Percentiles rank a stretch among this genome's conserved stretches.
Conservation (phyloP, 768 basidiomycete genomes). For the Boletus subcaerulescens region DNA sequence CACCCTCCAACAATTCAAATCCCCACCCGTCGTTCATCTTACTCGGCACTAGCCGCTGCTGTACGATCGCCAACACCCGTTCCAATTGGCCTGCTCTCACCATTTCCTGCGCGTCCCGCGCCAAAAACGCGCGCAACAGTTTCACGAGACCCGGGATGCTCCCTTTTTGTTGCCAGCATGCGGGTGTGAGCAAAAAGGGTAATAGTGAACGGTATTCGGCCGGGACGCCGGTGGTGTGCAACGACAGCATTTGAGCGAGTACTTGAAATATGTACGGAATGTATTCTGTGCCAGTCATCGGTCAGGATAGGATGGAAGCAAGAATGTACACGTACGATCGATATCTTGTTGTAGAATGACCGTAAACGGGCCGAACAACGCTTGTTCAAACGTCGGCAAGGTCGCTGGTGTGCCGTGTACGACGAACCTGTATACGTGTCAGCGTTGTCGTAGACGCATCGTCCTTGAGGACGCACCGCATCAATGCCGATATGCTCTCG, state of each 20-base stretch:
- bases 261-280: conserved; percentile 98
- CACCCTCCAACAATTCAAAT: conserved; percentile 80
- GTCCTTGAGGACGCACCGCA: conserved; percentile 55
- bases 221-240: conserved; percentile 67
- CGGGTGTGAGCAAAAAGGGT: conserved; percentile 78
- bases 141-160: conserved; percentile 92
- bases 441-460: conserved; percentile 38
- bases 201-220: conserved; percentile 75
- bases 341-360: too few species aligned
- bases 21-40: conserved; percentile 90
- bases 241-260: conserved; percentile 90
- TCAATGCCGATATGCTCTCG: conserved; percentile 91
- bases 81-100: conserved; percentile 67
- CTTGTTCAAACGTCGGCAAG: too few species aligned
- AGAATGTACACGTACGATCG: too few species aligned
- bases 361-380: too few species aligned
- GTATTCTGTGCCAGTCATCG: conserved; percentile 38
- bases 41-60: conserved; percentile 85
- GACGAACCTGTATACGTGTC: too few species aligned
- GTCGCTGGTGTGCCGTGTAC: too few species aligned
- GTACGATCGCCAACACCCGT: conserved; percentile 80
- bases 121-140: conserved; percentile 79
- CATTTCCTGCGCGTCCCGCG: conserved; percentile 67
- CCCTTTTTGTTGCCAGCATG: conserved; percentile 91
- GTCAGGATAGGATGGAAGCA: too few species aligned